Conservation (phyloP, 2,329 filamentous ascomycete species). For the Colletotrichum horii region DNA sequence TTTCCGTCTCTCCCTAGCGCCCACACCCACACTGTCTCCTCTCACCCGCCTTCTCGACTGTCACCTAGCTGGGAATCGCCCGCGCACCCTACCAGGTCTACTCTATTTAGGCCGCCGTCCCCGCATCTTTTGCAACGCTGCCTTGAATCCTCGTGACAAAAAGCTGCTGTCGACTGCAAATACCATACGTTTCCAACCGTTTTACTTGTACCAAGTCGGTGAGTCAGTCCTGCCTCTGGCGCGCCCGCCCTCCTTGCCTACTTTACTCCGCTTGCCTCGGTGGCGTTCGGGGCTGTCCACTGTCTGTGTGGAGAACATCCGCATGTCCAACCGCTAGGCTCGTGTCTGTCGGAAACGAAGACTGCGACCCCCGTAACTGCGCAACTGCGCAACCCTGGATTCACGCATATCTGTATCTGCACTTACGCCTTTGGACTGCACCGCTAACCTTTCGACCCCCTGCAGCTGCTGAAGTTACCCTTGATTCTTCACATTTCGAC, state of each 20-base stretch:
- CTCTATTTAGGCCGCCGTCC: background rate
- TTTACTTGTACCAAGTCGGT: background rate
- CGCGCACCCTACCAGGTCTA: background rate
- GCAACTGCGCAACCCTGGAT: background rate
- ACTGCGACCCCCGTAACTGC: background rate
- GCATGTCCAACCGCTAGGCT: background rate
- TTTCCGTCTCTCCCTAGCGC: background rate
- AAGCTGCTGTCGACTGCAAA: background rate
- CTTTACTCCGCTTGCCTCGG: background rate
- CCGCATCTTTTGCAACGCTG: background rate
- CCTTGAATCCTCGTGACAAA: conserved; percentile 5
- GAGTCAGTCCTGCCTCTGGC: conserved; percentile 2
- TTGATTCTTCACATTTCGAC: background rate
- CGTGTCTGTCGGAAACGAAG: background rate
- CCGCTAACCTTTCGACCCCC: background rate
- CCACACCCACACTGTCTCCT: background rate
- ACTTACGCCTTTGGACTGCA: background rate
- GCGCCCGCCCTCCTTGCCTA: background rate
- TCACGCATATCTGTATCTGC: background rate
- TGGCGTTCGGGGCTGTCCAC: conserved; percentile 1
- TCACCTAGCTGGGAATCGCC: background rate
- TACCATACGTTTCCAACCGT: background rate
- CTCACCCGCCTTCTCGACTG: background rate
- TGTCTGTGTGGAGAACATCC: conserved; percentile 3
- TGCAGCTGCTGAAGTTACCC: background rate